phyloP scores from a whole-genome alignment of 305 asterid species.

The Fraxinus paxiana region DNA sequence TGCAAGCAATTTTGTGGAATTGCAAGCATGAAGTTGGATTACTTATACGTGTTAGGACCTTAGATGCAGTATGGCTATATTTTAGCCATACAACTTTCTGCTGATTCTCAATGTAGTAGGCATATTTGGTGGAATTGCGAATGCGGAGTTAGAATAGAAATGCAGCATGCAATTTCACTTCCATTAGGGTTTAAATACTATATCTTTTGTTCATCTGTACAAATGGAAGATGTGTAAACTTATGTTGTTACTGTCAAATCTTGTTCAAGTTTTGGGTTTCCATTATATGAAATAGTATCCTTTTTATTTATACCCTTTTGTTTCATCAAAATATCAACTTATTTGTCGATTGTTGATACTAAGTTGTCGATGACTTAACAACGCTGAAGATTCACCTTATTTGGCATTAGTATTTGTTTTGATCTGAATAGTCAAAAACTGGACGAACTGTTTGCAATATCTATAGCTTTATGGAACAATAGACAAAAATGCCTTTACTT shows the following conservation, averaged over 20 bases:
- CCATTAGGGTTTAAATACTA: neutral
- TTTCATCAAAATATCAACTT: neutral
- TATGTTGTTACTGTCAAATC: neutral
- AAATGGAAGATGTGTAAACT: neutral
- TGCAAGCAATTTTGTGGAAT: slow-evolving; percentile 23
- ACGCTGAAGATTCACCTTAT: neutral
- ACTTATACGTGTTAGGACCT: slow-evolving; percentile 1
- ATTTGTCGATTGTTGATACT: neutral
- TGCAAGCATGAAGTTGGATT: slow-evolving; percentile 26
- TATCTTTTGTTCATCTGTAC: neutral
- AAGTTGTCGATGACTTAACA: neutral
- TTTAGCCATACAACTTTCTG: neutral
- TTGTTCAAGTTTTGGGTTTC: neutral
- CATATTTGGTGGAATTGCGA: neutral
- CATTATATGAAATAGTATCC: neutral
- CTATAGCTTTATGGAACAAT: neutral
- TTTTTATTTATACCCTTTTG: neutral
- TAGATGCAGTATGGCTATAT: neutral
- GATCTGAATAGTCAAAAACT: neutral
- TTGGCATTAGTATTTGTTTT: neutral
- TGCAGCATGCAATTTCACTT: neutral
- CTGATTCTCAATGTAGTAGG: neutral
- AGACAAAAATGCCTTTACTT: slow-evolving; percentile 18
- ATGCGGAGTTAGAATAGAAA: neutral
- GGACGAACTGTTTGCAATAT: neutral